Evolutionary conservation across 257 asterid species (phyloP).

Genomic region (Capsicum pubescens): DNA sequence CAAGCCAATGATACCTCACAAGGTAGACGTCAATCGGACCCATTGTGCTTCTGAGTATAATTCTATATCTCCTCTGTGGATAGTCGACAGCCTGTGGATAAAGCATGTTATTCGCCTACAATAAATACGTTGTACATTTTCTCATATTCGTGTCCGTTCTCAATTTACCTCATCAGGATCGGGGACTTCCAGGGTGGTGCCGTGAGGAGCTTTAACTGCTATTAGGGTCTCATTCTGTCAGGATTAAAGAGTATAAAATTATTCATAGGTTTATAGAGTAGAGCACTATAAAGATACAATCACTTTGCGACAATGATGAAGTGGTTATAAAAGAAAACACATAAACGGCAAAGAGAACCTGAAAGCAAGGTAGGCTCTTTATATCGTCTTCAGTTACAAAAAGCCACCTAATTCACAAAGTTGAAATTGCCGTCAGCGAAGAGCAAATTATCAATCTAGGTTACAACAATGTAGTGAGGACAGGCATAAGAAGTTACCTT

Average conservation of each 20-base stretch:
- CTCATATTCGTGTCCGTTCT: constrained; percentile 32
- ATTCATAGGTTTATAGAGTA: constrained; percentile 5
- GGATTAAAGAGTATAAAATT: constrained; percentile 27
- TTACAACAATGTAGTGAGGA: background rate
- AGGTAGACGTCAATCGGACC: constrained; percentile 97
- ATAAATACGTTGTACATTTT: constrained; percentile 34
- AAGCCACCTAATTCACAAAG: constrained; percentile 68
- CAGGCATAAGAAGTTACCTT: constrained; percentile 47
- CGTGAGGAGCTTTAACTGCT: constrained; percentile 98
- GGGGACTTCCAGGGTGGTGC: constrained; percentile 96
- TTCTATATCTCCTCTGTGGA: constrained; percentile 93
- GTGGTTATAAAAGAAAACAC: background rate
- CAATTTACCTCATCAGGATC: constrained; percentile 88
- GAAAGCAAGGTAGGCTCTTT: constrained; percentile 78
- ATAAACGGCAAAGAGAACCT: constrained; percentile 52
- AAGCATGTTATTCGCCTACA: constrained; percentile 28
- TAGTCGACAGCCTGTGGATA: constrained; percentile 78
- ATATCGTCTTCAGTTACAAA: constrained; percentile 93
- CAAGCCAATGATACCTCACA: constrained; percentile 65
- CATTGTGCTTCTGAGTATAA: constrained; percentile 95
- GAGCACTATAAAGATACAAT: constrained; percentile 1
- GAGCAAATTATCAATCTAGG: constrained; percentile 33
- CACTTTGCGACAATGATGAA: background rate
- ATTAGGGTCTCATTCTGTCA: constrained; percentile 87
- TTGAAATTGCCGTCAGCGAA: constrained; percentile 32